Evolutionary conservation across 345 rosid genomes (phyloP).

Genomic region (Schrenkiella parvula): DNA sequence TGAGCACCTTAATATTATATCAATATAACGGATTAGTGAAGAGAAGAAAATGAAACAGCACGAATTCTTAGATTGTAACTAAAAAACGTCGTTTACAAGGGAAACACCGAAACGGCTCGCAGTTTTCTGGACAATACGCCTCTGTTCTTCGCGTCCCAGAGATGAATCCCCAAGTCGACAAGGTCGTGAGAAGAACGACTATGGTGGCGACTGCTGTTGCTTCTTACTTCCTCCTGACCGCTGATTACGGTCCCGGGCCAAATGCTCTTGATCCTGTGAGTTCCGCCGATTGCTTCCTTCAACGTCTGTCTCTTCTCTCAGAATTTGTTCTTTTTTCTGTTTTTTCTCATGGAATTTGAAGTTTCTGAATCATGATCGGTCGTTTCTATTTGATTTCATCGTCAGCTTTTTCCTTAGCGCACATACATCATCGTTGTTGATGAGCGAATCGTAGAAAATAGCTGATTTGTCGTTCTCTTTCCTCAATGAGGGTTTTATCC

Average conservation of each 20-base stretch:
- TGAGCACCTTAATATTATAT: no score
- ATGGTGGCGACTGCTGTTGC: constrained; percentile 78
- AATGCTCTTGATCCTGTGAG: constrained; percentile 81
- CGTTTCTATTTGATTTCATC: neutral
- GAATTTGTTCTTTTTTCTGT: no score
- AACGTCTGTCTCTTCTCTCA: neutral
- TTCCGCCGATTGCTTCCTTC: neutral
- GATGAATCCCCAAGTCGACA: constrained; percentile 63
- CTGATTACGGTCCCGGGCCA: constrained; percentile 90
- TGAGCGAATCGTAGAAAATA: neutral
- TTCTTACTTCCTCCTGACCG: constrained; percentile 78
- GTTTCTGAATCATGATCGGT: neutral
- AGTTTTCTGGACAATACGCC: neutral
- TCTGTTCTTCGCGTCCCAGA: neutral
- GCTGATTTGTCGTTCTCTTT: neutral
- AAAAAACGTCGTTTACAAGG: neutral
- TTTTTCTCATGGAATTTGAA: neutral
- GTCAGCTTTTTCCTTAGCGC: neutral
- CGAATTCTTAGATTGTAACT: no score
- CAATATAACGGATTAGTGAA: no score
- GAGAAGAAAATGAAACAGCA: neutral
- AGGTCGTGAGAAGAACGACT: constrained; percentile 76
- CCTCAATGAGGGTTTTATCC: neutral
- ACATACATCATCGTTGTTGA: neutral
- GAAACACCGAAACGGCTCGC: neutral